phyloP scores from a whole-genome alignment of 768 basidiomycete genomes.

The Rhodosporidiobolus odoratus region DNA sequence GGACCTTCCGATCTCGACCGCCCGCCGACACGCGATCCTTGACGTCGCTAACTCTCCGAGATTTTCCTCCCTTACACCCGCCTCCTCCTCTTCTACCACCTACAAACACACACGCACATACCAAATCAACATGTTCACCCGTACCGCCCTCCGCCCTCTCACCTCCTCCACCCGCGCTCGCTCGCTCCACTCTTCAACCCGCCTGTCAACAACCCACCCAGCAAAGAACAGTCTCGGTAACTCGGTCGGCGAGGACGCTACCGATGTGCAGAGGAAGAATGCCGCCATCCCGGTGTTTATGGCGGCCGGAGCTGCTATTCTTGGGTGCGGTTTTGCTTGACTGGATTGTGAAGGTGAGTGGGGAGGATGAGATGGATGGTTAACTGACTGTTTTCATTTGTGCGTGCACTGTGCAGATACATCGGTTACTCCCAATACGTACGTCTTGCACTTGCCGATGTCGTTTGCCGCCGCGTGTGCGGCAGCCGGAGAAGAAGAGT shows the following conservation, averaged over 20 bases:
- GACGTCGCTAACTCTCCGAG: no score
- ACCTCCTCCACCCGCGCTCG: neutral
- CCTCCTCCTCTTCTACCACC: neutral
- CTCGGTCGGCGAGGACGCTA: neutral
- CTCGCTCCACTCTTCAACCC: neutral
- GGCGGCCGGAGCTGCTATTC: neutral
- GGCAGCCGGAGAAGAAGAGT: no score
- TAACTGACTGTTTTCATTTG: neutral
- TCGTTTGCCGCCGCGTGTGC: no score
- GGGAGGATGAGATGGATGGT: neutral
- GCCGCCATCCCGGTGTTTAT: neutral
- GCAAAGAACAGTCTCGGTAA: neutral
- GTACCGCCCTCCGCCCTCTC: neutral
- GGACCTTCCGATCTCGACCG: no score
- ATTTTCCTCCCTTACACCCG: neutral
- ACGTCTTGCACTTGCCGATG: neutral
- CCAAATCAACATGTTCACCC: no score
- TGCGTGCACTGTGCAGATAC: slow-evolving; percentile 11
- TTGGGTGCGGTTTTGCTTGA: slow-evolving; percentile 5
- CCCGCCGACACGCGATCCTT: no score
- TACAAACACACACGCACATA: no score
- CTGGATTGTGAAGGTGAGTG: no score
- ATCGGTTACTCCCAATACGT: slow-evolving; percentile 1
- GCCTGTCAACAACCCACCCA: neutral
- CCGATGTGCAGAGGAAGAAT: slow-evolving; percentile 7